Evolutionary conservation across 129 eudicot species (phyloP), one percentile per base, ranked within the genome.

Genomic region (Dittrichia graveolens): DNA sequence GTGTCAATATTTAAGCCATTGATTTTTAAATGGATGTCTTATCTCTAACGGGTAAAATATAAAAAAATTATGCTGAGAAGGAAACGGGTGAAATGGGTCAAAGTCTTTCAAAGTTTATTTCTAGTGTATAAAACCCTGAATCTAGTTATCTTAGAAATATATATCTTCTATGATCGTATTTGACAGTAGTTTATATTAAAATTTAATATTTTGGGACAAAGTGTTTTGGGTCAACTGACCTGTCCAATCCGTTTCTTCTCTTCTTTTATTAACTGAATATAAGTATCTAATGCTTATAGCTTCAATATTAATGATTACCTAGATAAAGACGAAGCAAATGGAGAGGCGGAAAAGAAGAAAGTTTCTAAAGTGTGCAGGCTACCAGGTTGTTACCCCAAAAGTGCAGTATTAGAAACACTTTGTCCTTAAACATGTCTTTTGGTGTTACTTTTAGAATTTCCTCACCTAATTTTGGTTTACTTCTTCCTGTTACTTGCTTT

Each of bases 381-480:
- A 69, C 84, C 80, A 87, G 94, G 94, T 90, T 59, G 35, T 79
- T 66, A 57, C 48, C 39, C 41, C 46, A 24, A 40, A 38, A 66
- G 38, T 14, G 56, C 14, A 71, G 31, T 3, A 78, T 54, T 46
- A 55, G 76, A 61, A 79, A 53, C 69, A 69, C 19, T 40, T 69
- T 47, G 61, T 50, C 34, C 79, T 40, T 49, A 63, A 74, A 63
- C 6, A 53, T 16, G 12, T 16, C 18, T 52, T 66, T 65, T 65
- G 73, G 40, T 66, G 67, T 45, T 56, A 9, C 43, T 0, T 38
- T 18, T 5, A 75, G 5, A 67, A 72, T 19, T 34, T 72, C 68
- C 9, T 62, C 35, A 59, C 67, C 46, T 63, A 61, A 39, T 19
- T 75, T 15, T 15, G 74, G 68, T 74, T 74, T 82, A 68, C 62